phyloP scores from a whole-genome alignment of 345 rosid species.

The Aquilaria yunnanensis region DNA sequence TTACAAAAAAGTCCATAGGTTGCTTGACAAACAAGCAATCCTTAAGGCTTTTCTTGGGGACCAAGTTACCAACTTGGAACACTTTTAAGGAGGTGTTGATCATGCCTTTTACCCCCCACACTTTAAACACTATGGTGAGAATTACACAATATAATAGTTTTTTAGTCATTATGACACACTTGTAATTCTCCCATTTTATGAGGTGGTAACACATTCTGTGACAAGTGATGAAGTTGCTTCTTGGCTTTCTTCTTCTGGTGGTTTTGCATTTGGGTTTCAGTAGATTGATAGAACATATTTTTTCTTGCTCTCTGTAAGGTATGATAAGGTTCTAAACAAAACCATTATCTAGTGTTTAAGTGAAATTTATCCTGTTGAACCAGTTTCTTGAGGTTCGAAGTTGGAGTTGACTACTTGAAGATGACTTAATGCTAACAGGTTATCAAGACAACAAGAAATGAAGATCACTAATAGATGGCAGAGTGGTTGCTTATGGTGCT shows the following conservation, averaged over 20 bases:
- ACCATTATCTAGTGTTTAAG: conserved; percentile 17
- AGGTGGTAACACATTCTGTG: too few relatives aligned
- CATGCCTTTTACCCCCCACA: too few relatives aligned
- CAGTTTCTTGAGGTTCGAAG: conserved; percentile 13
- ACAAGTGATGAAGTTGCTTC: not conserved
- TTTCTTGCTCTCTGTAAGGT: conserved; percentile 28
- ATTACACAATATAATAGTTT: too few relatives aligned
- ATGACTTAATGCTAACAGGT: conserved; percentile 13
- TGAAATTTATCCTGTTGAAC: not conserved
- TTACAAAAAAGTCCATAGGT: too few relatives aligned
- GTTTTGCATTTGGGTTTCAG: conserved; percentile 26
- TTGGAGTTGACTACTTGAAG: conserved; percentile 14
- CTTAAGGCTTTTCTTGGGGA: too few relatives aligned
- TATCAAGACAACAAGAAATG: conserved; percentile 15
- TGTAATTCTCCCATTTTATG: too few relatives aligned
- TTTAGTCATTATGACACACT: too few relatives aligned
- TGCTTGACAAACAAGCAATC: too few relatives aligned
- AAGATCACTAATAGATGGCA: conserved; percentile 3
- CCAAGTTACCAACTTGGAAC: too few relatives aligned
- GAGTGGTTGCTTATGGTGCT: too few relatives aligned
- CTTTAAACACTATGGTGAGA: too few relatives aligned
- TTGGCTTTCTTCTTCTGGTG: conserved; percentile 24
- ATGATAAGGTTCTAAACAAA: conserved; percentile 14
- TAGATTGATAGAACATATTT: not conserved
- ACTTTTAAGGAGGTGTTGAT: too few relatives aligned